Percentiles rank a stretch among this genome's conserved stretches.
phyloP scores from a whole-genome alignment of 1,284 basidiomycete genomes.

The Cryptococcus sp. region DNA sequence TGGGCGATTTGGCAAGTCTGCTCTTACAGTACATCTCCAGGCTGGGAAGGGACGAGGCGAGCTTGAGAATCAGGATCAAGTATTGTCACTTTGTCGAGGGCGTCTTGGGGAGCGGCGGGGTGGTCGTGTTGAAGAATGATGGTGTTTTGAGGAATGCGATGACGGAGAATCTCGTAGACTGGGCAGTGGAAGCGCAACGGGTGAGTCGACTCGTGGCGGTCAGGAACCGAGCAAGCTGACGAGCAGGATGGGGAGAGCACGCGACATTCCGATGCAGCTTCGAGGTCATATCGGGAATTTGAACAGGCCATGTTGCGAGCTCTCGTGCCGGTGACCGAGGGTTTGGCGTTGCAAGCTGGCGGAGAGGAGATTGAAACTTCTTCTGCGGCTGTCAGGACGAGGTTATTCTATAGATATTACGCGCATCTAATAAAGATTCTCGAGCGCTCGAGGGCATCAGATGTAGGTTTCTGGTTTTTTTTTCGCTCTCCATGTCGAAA shows the following conservation, averaged over 20 bases:
- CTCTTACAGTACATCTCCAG: constrained; percentile 64
- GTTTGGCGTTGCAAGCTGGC: constrained; percentile 60
- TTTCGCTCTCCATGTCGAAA: background rate
- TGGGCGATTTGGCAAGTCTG: constrained; percentile 60
- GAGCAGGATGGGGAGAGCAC: constrained; percentile 19
- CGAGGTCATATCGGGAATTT: constrained; percentile 51
- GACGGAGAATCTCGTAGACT: constrained; percentile 67
- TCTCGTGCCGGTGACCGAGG: constrained; percentile 67
- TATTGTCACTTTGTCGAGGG: constrained; percentile 69
- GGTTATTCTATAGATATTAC: constrained; percentile 72
- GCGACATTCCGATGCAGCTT: background rate
- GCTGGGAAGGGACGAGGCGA: constrained; percentile 53
- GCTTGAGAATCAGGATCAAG: constrained; percentile 64
- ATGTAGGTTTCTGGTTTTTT: constrained; percentile 8
- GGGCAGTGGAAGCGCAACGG: constrained; percentile 50
- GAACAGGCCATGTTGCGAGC: constrained; percentile 67
- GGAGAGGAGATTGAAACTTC: constrained; percentile 61
- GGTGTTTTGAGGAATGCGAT: constrained; percentile 62
- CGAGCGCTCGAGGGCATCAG: constrained; percentile 47
- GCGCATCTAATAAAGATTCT: constrained; percentile 60
- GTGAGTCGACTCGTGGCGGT: constrained; percentile 15
- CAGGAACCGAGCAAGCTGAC: constrained; percentile 3
- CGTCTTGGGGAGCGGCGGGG: constrained; percentile 59
- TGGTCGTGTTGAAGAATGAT: constrained; percentile 62
- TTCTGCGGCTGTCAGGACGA: constrained; percentile 61